Conservation (phyloP, 257 asterid species). For the Schizonepeta tenuifolia region DNA sequence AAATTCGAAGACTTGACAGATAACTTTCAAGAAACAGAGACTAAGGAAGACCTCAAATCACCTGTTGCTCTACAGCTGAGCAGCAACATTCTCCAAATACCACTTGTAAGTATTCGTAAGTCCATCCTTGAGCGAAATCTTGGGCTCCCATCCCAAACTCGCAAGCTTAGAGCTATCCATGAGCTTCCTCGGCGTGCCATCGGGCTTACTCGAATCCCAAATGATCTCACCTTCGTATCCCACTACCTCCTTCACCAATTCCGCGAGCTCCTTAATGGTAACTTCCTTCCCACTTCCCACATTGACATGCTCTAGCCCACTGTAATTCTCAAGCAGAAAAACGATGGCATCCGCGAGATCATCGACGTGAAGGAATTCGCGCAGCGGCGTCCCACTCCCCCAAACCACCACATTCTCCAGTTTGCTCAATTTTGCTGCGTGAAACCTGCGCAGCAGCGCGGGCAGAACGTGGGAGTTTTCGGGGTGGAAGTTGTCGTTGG, state of each 20-base stretch:
- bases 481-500: constrained; percentile 84
- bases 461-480: constrained; percentile 96
- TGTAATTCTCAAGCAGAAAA: constrained; percentile 69
- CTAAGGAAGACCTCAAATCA: constrained; percentile 26
- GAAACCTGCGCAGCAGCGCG: constrained; percentile 79
- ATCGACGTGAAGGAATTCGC: constrained; percentile 91
- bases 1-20: not conserved
- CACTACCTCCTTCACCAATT: constrained; percentile 83
- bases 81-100: constrained; percentile 72
- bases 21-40: not conserved
- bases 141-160: constrained; percentile 85
- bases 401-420: constrained; percentile 77
- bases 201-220: constrained; percentile 91
- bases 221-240: constrained; percentile 79
- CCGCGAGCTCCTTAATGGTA: constrained; percentile 80
- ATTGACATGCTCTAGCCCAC: constrained; percentile 84
- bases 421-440: constrained; percentile 62
- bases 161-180: constrained; percentile 87
- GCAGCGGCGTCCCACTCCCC: constrained; percentile 90
- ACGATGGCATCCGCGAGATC: constrained; percentile 85
- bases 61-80: constrained; percentile 44
- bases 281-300: constrained; percentile 97
- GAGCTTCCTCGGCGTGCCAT: constrained; percentile 96
- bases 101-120: constrained; percentile 71
- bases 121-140: constrained; percentile 75